Evolutionary conservation across 768 basidiomycete genomes (phyloP).

Genomic region (Clathrus columnatus): DNA sequence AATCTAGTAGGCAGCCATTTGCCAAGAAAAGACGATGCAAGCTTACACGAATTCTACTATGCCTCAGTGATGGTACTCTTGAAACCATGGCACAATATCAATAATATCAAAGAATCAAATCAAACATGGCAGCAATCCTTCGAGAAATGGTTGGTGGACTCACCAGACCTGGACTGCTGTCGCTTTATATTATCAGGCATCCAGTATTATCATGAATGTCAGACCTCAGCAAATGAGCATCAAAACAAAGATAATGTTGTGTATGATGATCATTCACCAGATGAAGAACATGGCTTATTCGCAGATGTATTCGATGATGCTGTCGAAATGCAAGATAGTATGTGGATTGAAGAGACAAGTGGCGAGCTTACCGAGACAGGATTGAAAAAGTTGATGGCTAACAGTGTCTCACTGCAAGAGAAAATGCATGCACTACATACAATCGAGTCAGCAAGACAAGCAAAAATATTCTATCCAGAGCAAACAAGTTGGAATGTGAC

Average conservation of each 20-base stretch:
- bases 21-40: neutral
- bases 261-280: neutral
- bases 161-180: too few relatives aligned
- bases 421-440: slow-evolving; percentile 11
- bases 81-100: neutral
- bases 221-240: too few relatives aligned
- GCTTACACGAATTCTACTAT: neutral
- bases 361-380: too few relatives aligned
- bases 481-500: too few relatives aligned
- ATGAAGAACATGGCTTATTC: neutral
- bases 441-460: slow-evolving; percentile 12
- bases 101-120: neutral
- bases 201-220: too few relatives aligned
- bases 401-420: slow-evolving; percentile 7
- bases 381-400: too few relatives aligned
- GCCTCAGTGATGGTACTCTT: neutral
- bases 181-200: too few relatives aligned
- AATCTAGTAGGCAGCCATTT: neutral
- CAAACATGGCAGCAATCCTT: too few relatives aligned
- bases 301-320: neutral
- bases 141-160: too few relatives aligned
- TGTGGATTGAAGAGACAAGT: slow-evolving; percentile 7
- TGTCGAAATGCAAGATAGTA: neutral
- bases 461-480: slow-evolving; percentile 15
- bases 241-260: neutral